phyloP scores from a whole-genome alignment of 106 monocot genomes.

The Vanilla planifolia region DNA sequence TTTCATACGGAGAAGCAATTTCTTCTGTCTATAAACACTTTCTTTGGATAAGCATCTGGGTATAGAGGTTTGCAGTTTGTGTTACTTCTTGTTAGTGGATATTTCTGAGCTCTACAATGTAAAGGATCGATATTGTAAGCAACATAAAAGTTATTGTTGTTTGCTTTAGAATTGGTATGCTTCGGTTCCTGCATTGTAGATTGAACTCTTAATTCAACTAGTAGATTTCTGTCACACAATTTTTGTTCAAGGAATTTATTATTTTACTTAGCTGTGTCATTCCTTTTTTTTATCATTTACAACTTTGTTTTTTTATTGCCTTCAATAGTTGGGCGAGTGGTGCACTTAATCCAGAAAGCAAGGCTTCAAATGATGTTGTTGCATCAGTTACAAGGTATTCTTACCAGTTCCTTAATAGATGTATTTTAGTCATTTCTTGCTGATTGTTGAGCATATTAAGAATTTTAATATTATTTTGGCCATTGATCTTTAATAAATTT shows the following conservation, averaged over 20 bases:
- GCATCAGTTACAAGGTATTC: slow-evolving; percentile 80
- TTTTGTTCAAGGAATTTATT: background rate
- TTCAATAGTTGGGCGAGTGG: slow-evolving; percentile 85
- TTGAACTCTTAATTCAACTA: too few species aligned
- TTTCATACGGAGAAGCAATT: background rate
- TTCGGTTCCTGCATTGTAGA: background rate
- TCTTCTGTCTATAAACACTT: background rate
- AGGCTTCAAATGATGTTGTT: slow-evolving; percentile 38
- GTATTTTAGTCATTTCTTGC: background rate
- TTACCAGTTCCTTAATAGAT: background rate
- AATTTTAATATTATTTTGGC: background rate
- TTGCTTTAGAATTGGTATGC: background rate
- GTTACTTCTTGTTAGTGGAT: background rate
- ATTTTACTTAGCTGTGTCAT: background rate
- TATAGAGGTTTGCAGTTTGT: background rate
- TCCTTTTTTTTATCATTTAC: background rate
- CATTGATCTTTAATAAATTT: background rate
- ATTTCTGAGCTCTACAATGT: background rate
- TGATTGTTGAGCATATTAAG: background rate
- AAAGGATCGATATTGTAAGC: background rate
- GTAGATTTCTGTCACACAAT: background rate
- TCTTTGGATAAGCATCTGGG: too few species aligned
- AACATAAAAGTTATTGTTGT: background rate
- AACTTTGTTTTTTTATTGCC: background rate
- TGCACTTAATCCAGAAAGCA: slow-evolving; percentile 76